Percentiles rank a stretch among this genome's conserved stretches.
Conservation (phyloP, 2,329 filamentous ascomycete genomes). For the Blastomyces gilchristii region DNA sequence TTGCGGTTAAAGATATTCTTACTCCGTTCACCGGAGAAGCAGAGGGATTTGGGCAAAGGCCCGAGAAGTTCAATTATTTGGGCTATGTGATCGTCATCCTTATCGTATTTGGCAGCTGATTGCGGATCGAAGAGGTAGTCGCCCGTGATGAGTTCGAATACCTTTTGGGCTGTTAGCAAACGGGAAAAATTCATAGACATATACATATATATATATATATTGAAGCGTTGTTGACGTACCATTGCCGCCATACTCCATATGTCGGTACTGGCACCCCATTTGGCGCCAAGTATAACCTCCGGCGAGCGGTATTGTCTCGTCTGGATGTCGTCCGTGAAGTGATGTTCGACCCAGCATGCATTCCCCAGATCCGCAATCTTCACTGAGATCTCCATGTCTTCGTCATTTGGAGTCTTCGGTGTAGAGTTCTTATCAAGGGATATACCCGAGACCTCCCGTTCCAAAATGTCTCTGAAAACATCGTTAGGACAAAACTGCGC, state of each 20-base stretch:
- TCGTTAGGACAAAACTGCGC: neutral
- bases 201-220: neutral
- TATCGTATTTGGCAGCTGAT: conserved; percentile 96
- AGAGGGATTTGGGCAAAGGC: conserved; percentile 83
- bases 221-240: conserved; percentile 51
- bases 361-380: conserved; percentile 98
- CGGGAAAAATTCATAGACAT: neutral
- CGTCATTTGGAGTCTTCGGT: conserved; percentile 55
- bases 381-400: conserved; percentile 61
- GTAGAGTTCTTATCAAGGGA: conserved; percentile 68
- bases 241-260: conserved; percentile 99
- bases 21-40: conserved; percentile 88
- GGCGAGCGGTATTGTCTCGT: conserved; percentile 94
- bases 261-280: conserved; percentile 99
- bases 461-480: conserved; percentile 65
- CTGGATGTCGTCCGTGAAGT: conserved; percentile 99
- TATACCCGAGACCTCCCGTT: conserved; percentile 88
- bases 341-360: conserved; percentile 96
- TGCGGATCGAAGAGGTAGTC: conserved; percentile 98
- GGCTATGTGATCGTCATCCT: conserved; percentile 97
- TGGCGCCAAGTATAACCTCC: conserved; percentile 89
- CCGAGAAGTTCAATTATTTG: conserved; percentile 97
- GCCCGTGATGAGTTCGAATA: conserved; percentile 94
- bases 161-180: conserved; percentile 42
- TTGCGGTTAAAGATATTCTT: conserved; percentile 99